These are phyloP conservation scores for Paralagenidium karlingii DNA, from an alignment of 352 stramenopile genomes.

Conservation along the genomic window DNA sequence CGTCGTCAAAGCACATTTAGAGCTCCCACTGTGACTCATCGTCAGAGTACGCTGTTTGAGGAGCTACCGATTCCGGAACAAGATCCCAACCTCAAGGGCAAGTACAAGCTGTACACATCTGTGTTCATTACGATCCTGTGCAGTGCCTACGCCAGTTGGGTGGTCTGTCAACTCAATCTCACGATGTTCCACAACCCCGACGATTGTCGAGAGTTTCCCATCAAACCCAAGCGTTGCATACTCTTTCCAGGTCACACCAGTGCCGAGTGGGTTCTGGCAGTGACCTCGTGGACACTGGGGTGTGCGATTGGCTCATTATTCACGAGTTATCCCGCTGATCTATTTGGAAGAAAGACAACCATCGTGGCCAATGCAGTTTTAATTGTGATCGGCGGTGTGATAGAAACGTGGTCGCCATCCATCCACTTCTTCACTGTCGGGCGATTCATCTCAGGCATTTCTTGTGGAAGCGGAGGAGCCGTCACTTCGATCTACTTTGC, in stretches of 20 bases:
- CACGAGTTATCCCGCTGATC: constrained; percentile 16
- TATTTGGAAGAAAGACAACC: constrained; percentile 17
- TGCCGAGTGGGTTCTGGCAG: constrained; percentile 16
- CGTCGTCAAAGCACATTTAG: too few relatives aligned
- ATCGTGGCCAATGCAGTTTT: constrained; percentile 15
- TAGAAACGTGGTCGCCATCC: constrained; percentile 21
- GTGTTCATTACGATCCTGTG: constrained; percentile 21
- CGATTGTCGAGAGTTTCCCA: constrained; percentile 11
- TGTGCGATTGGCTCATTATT: constrained; percentile 16
- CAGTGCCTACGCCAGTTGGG: constrained; percentile 22
- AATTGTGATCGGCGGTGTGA: constrained; percentile 18
- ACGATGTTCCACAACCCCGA: constrained; percentile 21
- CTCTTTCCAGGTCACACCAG: constrained; percentile 23
- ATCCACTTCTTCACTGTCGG: constrained; percentile 26
- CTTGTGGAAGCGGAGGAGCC: constrained; percentile 17
- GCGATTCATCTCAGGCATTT: constrained; percentile 20
- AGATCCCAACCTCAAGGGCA: too few relatives aligned
- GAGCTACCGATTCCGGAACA: too few relatives aligned
- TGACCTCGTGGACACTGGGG: constrained; percentile 26
- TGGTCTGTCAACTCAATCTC: constrained; percentile 30
- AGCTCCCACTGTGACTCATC: too few relatives aligned
- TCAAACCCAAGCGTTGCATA: constrained; percentile 15
- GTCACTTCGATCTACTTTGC: constrained; percentile 20
- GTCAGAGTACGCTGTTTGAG: too few relatives aligned
- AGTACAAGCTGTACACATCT: constrained; percentile 21